Percentiles rank a stretch among this genome's conserved stretches.
phyloP scores from a whole-genome alignment of 129 eudicot species.

The Ambrosia artemisiifolia region DNA sequence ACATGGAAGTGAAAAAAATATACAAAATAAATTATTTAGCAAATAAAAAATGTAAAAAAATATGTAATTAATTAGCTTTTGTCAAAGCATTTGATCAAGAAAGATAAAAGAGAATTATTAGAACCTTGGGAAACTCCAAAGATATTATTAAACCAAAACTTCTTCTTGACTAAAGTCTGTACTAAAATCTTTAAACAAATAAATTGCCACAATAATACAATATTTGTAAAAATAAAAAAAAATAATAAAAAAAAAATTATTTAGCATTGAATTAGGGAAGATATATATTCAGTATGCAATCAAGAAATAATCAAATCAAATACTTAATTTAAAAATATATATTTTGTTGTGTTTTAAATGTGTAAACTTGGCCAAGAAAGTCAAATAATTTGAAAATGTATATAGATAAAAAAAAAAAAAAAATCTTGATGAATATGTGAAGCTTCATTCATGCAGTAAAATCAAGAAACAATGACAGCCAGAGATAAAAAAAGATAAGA shows the following conservation, averaged over 20 bases:
- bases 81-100: slow-evolving; percentile 31
- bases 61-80: slow-evolving; percentile 16
- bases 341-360: background rate
- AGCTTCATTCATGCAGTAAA: slow-evolving; percentile 15
- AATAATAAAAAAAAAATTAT: background rate
- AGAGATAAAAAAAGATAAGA: background rate
- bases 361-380: slow-evolving; percentile 6
- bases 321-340: background rate
- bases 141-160: slow-evolving; percentile 15
- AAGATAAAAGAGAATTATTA: slow-evolving; percentile 23
- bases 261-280: background rate
- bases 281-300: background rate
- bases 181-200: slow-evolving; percentile 13
- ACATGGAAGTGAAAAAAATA: slow-evolving; percentile 31
- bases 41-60: background rate
- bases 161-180: slow-evolving; percentile 41
- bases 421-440: background rate
- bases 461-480: background rate
- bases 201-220: slow-evolving; percentile 11
- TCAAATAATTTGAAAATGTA: background rate
- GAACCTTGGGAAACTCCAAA: slow-evolving; percentile 38
- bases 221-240: background rate
- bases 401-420: background rate
- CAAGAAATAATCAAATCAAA: slow-evolving; percentile 11
- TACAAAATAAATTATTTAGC: slow-evolving; percentile 12